Evolutionary conservation across 2,329 filamentous ascomycete genomes (phyloP).

Genomic region (Alternaria dauci): DNA sequence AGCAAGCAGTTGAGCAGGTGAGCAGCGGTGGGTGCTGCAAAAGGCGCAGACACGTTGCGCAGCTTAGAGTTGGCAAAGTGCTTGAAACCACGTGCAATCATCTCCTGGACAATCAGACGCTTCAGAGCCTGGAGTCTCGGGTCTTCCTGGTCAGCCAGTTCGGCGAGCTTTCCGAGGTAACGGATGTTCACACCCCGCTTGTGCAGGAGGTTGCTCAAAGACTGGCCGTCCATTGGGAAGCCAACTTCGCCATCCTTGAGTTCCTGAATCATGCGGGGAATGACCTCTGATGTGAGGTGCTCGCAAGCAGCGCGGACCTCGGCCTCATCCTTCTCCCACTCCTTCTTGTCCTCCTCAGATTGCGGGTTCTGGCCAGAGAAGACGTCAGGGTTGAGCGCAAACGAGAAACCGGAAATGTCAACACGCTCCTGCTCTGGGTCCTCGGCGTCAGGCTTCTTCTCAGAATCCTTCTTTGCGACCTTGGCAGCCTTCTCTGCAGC

Average conservation of each 20-base stretch:
- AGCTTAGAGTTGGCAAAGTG: conserved; percentile 84
- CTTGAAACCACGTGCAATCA: conserved; percentile 96
- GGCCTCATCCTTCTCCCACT: conserved; percentile 83
- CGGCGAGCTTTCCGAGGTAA: conserved; percentile 87
- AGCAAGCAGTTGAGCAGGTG: conserved; percentile 95
- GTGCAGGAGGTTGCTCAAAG: conserved; percentile 85
- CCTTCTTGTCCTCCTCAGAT: conserved; percentile 86
- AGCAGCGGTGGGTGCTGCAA: conserved; percentile 80
- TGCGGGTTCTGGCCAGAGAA: conserved; percentile 93
- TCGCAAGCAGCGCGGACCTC: conserved; percentile 86
- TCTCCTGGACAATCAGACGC: conserved; percentile 84
- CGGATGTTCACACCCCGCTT: conserved; percentile 97
- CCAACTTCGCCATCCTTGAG: conserved; percentile 91
- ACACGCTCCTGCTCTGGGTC: conserved; percentile 69
- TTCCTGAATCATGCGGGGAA: conserved; percentile 87
- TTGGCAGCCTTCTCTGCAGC: conserved; percentile 26
- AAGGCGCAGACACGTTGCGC: conserved; percentile 77
- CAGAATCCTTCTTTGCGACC: conserved; percentile 26
- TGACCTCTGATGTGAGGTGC: conserved; percentile 77
- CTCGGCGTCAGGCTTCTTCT: conserved; percentile 35
- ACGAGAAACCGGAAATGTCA: conserved; percentile 85
- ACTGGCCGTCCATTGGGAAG: conserved; percentile 98
- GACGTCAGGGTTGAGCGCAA: conserved; percentile 91
- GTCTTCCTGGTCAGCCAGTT: conserved; percentile 66
- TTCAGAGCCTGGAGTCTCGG: conserved; percentile 79